Evolutionary conservation across 768 basidiomycete genomes (phyloP), one percentile per base, ranked within the genome.

Genomic region (Gloeophyllum trabeum): DNA sequence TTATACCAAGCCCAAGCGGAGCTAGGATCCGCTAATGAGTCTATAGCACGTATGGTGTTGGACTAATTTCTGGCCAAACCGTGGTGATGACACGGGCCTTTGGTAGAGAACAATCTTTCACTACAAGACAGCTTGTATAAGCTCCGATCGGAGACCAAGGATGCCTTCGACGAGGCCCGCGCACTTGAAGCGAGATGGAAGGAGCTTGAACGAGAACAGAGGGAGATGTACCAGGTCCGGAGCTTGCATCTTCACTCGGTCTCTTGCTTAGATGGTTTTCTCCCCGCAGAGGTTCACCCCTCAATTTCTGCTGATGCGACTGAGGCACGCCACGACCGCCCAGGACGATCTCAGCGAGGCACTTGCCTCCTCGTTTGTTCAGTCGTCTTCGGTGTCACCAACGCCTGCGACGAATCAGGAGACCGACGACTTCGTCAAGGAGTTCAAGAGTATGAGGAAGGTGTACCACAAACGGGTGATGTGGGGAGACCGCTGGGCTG

Each of bases 381-480:
- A 75, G 4, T 69, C 71, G 6, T 54, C 65, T 5, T 52, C 61
- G 16, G 48, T 61, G 16, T 50, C 48, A 23, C 44, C 43, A 2
- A 37, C 53, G 12, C 26, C 39, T 5, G 24, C 51, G 6, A 58
- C 64, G 23, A 56, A 57, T 30, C 67, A 67, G 49, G 85, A 86
- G 24, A 73, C 92, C 19, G 92, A 96, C 45, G 77, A 82, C 35
- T 98, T 97, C 49, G 75, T 96, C 41, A 79, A 69, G 51, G 79
- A 89, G 51, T 96, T 93, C 64, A 88, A 82, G 54, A 89, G 91
- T 40, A 58, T 79, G 30, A 65, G 94, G 49, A 93, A 89, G 62
- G 70, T 72, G n/a, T 97, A 91, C 60, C 93, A 98, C 59, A 96
- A 94, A 61, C 71, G 93, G 14, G 80, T 79, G 2, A 80, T 94